These are phyloP conservation scores for Trifolium dubium DNA, from an alignment of 306 rosid genomes.

Conservation along the genomic window DNA sequence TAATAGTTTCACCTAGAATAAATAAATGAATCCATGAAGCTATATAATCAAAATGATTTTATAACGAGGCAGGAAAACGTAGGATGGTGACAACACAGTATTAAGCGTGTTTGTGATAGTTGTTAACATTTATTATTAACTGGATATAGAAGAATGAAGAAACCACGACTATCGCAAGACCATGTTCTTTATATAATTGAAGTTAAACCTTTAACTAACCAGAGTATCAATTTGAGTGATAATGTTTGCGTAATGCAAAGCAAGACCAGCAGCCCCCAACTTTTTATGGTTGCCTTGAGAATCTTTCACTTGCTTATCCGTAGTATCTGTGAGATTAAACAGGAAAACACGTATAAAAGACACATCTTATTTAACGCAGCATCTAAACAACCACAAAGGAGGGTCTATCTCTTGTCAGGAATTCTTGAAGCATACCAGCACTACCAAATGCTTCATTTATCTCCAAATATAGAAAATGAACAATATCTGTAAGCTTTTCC, in stretches of 20 bases:
- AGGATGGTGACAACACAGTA: neutral
- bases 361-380: neutral
- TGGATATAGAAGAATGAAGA: neutral
- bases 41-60: neutral
- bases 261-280: slow-evolving; percentile 96
- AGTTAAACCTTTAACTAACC: slow-evolving; percentile 60
- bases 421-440: slow-evolving; percentile 71
- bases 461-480: slow-evolving; percentile 86
- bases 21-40: neutral
- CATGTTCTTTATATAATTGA: neutral
- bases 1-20: neutral
- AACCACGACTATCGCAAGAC: slow-evolving; percentile 5
- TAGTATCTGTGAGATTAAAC: slow-evolving; percentile 62
- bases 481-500: slow-evolving; percentile 91
- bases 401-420: slow-evolving; percentile 2
- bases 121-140: slow-evolving; percentile 8
- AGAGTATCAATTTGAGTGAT: slow-evolving; percentile 90
- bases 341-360: slow-evolving; percentile 27
- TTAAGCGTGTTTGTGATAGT: slow-evolving; percentile 6
- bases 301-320: slow-evolving; percentile 58
- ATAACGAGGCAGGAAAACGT: neutral
- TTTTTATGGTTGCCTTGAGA: slow-evolving; percentile 63
- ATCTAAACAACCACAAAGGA: slow-evolving; percentile 29
- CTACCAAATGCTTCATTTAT: slow-evolving; percentile 87
- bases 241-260: slow-evolving; percentile 94